Evolutionary conservation across 768 basidiomycete species (phyloP).

Genomic region (Pholiota microspora): DNA sequence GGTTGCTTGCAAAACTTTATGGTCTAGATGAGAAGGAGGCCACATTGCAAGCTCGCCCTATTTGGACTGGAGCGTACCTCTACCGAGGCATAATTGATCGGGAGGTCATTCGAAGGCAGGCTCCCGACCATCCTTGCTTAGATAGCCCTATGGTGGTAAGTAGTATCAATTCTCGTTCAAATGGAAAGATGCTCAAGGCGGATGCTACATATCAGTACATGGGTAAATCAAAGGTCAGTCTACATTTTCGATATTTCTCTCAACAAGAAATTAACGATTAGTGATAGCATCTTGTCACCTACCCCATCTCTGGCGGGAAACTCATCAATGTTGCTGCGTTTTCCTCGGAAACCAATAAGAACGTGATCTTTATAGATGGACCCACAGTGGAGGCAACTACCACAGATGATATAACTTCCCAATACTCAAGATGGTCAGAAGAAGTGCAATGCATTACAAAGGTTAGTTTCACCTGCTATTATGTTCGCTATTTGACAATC

Average conservation of each 20-base stretch:
- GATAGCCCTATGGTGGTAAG: constrained; percentile 15
- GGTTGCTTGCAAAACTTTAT: constrained; percentile 16
- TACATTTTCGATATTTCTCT: not conserved
- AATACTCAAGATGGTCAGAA: constrained; percentile 43
- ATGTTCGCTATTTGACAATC: constrained; percentile 36
- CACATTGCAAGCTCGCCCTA: constrained; percentile 23
- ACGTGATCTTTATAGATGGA: constrained; percentile 30
- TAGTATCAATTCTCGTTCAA: not conserved
- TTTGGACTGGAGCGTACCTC: constrained; percentile 38
- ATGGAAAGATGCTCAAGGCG: too few relatives aligned
- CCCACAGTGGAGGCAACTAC: constrained; percentile 15
- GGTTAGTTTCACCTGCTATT: constrained; percentile 20
- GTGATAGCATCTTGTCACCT: constrained; percentile 46
- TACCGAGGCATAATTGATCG: constrained; percentile 33
- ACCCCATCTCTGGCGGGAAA: constrained; percentile 48
- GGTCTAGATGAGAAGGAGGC: constrained; percentile 12
- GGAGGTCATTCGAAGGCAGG: constrained; percentile 20
- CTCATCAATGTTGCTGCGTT: constrained; percentile 50
- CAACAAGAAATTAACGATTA: not conserved
- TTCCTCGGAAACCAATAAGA: constrained; percentile 23
- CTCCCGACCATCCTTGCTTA: constrained; percentile 23
- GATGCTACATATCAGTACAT: constrained; percentile 21
- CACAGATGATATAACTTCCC: constrained; percentile 33
- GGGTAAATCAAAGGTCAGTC: constrained; percentile 19
- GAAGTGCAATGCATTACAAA: constrained; percentile 31